Percentiles rank a stretch among this genome's conserved stretches.
phyloP scores from a whole-genome alignment of 352 stramenopile species.

The Thraustotheca clavata region DNA sequence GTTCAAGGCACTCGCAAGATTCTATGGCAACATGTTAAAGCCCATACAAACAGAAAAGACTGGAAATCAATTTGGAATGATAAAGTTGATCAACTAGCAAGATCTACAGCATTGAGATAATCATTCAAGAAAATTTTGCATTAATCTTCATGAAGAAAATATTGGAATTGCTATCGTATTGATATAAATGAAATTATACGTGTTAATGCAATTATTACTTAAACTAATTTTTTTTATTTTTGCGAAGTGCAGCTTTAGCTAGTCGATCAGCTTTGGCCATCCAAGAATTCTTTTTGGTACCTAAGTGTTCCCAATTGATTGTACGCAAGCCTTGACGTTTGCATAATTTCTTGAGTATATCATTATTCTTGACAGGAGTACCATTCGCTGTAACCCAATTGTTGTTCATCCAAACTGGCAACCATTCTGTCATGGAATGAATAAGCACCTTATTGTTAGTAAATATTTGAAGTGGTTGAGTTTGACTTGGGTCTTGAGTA shows the following conservation, averaged over 20 bases:
- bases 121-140: too few species aligned
- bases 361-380: constrained; percentile 42
- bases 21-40: constrained; percentile 59
- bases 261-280: constrained; percentile 54
- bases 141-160: too few species aligned
- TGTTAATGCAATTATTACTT: too few species aligned
- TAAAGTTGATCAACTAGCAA: constrained; percentile 45
- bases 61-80: constrained; percentile 72
- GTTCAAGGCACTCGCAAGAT: constrained; percentile 38
- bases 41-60: constrained; percentile 41
- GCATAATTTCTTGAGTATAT: constrained; percentile 54
- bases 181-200: too few species aligned
- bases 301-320: constrained; percentile 57
- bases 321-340: constrained; percentile 32
- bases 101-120: too few species aligned
- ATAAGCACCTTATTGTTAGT: constrained; percentile 74
- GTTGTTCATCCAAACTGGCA: constrained; percentile 27
- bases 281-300: constrained; percentile 56
- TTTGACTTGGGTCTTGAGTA: constrained; percentile 30
- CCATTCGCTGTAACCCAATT: constrained; percentile 55
- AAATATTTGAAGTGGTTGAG: constrained; percentile 53
- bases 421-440: constrained; percentile 69
- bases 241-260: too few species aligned
- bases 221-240: too few species aligned
- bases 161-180: too few species aligned